Percentiles rank a stretch among this genome's conserved stretches.
phyloP scores from a whole-genome alignment of 768 basidiomycete species.

The Sporobolomyces phaffii region DNA sequence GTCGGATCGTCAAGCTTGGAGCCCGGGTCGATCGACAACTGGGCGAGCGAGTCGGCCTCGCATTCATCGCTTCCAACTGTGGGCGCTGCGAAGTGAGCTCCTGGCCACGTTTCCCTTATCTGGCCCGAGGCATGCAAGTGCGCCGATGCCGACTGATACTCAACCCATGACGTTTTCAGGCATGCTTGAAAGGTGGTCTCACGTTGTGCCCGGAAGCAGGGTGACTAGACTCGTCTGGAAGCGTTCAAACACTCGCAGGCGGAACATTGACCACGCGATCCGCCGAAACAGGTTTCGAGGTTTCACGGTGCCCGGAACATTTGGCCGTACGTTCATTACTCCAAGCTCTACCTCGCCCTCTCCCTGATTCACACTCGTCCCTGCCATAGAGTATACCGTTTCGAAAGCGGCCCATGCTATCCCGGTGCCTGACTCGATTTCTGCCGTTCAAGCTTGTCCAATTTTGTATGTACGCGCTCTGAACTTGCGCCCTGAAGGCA shows the following conservation, averaged over 20 bases:
- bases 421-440: background rate
- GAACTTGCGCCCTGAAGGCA: background rate
- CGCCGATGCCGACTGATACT: too few relatives aligned
- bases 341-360: background rate
- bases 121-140: too few relatives aligned
- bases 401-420: slow-evolving; percentile 8
- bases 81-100: background rate
- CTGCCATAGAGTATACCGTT: background rate
- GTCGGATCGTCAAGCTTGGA: background rate
- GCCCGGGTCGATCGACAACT: background rate
- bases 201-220: slow-evolving; percentile 2
- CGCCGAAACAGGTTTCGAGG: slow-evolving; percentile 13
- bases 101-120: too few relatives aligned
- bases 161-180: background rate
- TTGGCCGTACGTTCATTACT: background rate
- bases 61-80: slow-evolving; percentile 8
- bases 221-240: background rate
- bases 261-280: too few relatives aligned
- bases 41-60: background rate
- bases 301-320: background rate
- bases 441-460: background rate
- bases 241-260: background rate
- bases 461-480: background rate
- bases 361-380: background rate
- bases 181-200: slow-evolving; percentile 1